phyloP scores from a whole-genome alignment of 2,329 filamentous ascomycete genomes.

The Aspergillus oerlinghausenensis region DNA sequence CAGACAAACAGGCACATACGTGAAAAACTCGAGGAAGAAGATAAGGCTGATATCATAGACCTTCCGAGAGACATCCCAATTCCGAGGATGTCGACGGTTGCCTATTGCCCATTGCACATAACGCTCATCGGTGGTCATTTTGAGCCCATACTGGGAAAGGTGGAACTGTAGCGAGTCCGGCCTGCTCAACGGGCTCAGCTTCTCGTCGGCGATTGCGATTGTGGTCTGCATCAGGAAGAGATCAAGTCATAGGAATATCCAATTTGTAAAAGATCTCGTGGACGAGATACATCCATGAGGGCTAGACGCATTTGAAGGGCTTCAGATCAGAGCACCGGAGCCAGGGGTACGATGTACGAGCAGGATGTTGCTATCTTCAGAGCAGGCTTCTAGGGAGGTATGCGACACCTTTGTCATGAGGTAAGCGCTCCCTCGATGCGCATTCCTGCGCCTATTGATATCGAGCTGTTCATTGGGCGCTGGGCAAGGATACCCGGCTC shows the following conservation, averaged over 20 bases:
- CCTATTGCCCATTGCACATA: slow-evolving; percentile 28
- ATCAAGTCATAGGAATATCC: neutral
- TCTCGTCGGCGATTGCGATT: slow-evolving; percentile 4
- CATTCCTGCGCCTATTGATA: neutral
- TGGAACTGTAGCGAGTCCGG: slow-evolving; percentile 14
- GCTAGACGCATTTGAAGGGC: neutral
- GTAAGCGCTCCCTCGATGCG: neutral
- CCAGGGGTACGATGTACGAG: neutral
- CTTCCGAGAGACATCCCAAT: slow-evolving; percentile 27
- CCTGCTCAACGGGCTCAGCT: slow-evolving; percentile 11
- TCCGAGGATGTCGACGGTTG: slow-evolving; percentile 29
- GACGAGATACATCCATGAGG: neutral
- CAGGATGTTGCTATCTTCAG: neutral
- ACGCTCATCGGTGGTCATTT: slow-evolving; percentile 25
- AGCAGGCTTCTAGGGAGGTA: neutral
- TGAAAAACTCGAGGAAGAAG: slow-evolving; percentile 30
- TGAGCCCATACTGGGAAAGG: slow-evolving; percentile 22
- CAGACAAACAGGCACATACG: slow-evolving; percentile 17
- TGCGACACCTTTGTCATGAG: neutral
- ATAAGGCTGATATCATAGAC: slow-evolving; percentile 25
- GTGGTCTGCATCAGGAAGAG: neutral
- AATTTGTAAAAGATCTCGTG: neutral
- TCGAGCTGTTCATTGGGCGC: neutral
- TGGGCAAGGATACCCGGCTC: neutral
- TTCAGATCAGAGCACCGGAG: neutral